These are phyloP conservation scores for Coemansia sp. DNA, from an alignment of 192 early-diverging fungal genomes.

Conservation along the genomic window DNA sequence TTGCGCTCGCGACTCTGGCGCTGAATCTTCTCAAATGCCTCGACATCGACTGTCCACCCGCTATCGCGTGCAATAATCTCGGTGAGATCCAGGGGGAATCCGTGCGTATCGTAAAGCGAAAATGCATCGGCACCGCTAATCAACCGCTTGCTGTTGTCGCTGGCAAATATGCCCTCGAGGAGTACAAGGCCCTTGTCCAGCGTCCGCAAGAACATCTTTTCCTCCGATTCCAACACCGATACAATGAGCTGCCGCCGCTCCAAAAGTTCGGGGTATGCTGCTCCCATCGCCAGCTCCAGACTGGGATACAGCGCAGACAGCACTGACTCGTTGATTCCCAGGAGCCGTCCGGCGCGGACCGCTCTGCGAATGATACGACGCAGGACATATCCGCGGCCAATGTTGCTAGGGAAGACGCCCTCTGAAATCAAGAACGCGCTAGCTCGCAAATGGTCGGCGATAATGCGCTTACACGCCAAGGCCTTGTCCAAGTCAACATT, in stretches of 20 bases:
- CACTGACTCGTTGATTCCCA: slow-evolving; percentile 81
- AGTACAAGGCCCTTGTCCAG: slow-evolving; percentile 92
- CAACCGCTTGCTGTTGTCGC: slow-evolving; percentile 42
- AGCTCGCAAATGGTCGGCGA: slow-evolving; percentile 96
- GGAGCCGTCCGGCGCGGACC: slow-evolving; percentile 84
- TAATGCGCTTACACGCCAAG: slow-evolving; percentile 93
- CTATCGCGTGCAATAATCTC: slow-evolving; percentile 95
- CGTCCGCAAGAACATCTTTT: slow-evolving; percentile 85
- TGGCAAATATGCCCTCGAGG: slow-evolving; percentile 72
- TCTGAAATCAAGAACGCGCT: slow-evolving; percentile 94
- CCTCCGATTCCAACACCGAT: slow-evolving; percentile 90
- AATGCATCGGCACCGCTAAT: slow-evolving; percentile 87
- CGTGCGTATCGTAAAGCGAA: slow-evolving; percentile 96
- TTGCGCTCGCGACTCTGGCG: slow-evolving; percentile 75
- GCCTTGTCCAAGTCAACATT: slow-evolving; percentile 73
- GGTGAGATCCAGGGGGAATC: slow-evolving; percentile 97
- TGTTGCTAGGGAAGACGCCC: slow-evolving; percentile 92
- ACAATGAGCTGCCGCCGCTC: slow-evolving; percentile 74
- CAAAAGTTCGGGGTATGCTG: slow-evolving; percentile 86
- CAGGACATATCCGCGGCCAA: slow-evolving; percentile 98
- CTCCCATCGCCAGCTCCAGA: slow-evolving; percentile 87
- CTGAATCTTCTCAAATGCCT: slow-evolving; percentile 75
- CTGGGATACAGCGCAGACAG: slow-evolving; percentile 89
- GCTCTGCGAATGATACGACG: slow-evolving; percentile 94
- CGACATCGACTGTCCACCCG: slow-evolving; percentile 79